Base-by-base conservation (phyloP, 1,284 basidiomycete species). In the Phellopilus nigrolimitatus region DNA sequence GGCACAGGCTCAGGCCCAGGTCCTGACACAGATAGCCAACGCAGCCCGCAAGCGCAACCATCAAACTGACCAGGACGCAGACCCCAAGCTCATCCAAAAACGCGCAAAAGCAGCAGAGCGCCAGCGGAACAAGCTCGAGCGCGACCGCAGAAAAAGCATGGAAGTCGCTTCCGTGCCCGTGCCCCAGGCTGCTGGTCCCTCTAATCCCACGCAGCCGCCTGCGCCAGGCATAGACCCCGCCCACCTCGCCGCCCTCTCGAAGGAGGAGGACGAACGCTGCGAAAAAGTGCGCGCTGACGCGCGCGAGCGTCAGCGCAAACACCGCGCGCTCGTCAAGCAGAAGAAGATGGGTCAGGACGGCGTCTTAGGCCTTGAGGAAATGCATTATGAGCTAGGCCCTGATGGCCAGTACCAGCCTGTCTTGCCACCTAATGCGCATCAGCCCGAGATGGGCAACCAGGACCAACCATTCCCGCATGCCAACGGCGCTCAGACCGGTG, bases 51-150 rank as follows among this genome's bases (percentile, higher is more conserved):
- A 50, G 43, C 44, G 53, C 17, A 43, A 24, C 10, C 45, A 47
- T 6, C 12, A 15, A 21, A 40, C 53, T 21, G 49, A 51, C 17
- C 24, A 30, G 28, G 39, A 39, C 38, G 30, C 45, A 21, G 50
- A 56, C 45, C 49, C 49, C 17, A 56, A 56, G 46, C 17, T 45
- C 28, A 19, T 37, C 5, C 44, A 77, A 59, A 88, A 88, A 63
- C 77, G 87, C 56, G 84, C 85, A 72, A 89, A 89, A 65, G 86
- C 87, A 0, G 84, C 86, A 41, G 86, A 89, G 65, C 73, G 86
- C 51, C 87, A 89, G 64, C 76, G 87, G 38, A 66, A 84, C 56
- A 89, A 89, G 65, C 80, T 87, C 49, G 84, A 87, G 68, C 76
- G 84, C 59, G 87, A 89, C 51, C 65, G 64, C 2, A 62, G 60